Conservation (phyloP, 306 rosid species). For the Cicer judaicum region DNA sequence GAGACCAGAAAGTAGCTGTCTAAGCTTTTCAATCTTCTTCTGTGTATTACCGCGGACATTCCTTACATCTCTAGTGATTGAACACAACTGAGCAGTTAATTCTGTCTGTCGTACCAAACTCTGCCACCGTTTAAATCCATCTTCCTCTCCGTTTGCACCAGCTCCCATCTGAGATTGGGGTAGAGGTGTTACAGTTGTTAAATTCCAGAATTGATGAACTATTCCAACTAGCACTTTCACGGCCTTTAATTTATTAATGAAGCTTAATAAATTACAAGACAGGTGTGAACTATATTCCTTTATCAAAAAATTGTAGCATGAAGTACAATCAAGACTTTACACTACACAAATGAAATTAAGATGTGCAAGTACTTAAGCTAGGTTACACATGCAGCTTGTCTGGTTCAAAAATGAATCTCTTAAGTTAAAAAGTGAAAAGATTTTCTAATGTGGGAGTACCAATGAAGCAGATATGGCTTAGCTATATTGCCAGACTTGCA, state of each 20-base stretch:
- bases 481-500: slow-evolving; percentile 33
- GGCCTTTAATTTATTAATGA: slow-evolving; percentile 31
- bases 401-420: slow-evolving; percentile 27
- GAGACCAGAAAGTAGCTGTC: slow-evolving; percentile 94
- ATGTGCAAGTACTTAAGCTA: slow-evolving; percentile 20
- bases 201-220: slow-evolving; percentile 39
- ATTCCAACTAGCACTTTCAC: slow-evolving; percentile 26
- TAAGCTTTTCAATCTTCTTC: slow-evolving; percentile 96
- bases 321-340: slow-evolving; percentile 11
- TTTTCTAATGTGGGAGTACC: slow-evolving; percentile 10
- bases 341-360: slow-evolving; percentile 32
- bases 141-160: slow-evolving; percentile 78
- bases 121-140: slow-evolving; percentile 92
- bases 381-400: slow-evolving; percentile 19
- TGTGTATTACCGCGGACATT: slow-evolving; percentile 94
- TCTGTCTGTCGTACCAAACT: slow-evolving; percentile 97
- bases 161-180: slow-evolving; percentile 61
- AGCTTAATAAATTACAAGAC: slow-evolving; percentile 31
- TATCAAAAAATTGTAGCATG: background rate
- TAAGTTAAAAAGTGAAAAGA: background rate
- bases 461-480: slow-evolving; percentile 27
- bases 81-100: slow-evolving; percentile 90
- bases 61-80: slow-evolving; percentile 89
- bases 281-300: slow-evolving; percentile 15
- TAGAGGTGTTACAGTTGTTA: slow-evolving; percentile 24